Evolutionary conservation across 768 basidiomycete genomes (phyloP).

Genomic region (Mycena pura): DNA sequence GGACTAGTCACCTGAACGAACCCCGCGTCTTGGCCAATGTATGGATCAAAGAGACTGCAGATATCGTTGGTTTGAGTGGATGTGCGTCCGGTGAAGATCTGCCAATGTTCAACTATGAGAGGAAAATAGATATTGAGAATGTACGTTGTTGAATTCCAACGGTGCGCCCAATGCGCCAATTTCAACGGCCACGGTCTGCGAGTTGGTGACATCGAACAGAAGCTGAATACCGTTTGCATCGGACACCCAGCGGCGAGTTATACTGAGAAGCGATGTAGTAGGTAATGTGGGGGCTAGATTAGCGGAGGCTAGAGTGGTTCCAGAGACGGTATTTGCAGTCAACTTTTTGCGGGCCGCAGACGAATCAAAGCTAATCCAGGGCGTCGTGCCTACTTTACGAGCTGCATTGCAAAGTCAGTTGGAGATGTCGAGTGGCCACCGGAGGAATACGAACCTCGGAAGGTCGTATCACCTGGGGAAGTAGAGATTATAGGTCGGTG

Average conservation of each 20-base stretch:
- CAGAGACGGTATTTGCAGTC: conserved; percentile 45
- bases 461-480: conserved; percentile 50
- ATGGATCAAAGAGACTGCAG: conserved; percentile 64
- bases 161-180: conserved; percentile 61
- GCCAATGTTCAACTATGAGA: neutral
- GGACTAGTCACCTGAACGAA: conserved; percentile 61
- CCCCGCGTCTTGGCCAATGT: conserved; percentile 63
- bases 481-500: neutral
- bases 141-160: conserved; percentile 63
- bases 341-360: conserved; percentile 49
- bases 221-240: conserved; percentile 49
- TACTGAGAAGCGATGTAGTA: conserved; percentile 49
- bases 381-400: conserved; percentile 49
- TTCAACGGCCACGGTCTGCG: conserved; percentile 53
- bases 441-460: conserved; percentile 35
- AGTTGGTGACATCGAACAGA: conserved; percentile 58
- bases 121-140: neutral
- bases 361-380: conserved; percentile 56
- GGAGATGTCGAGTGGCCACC: too few relatives aligned
- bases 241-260: conserved; percentile 60
- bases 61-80: conserved; percentile 57
- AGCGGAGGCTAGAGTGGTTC: conserved; percentile 54
- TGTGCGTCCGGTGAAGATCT: conserved; percentile 64
- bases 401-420: conserved; percentile 28
- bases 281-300: conserved; percentile 58